Percentiles rank a stretch among this genome's conserved stretches.
Conservation (phyloP, 306 rosid genomes). For the Quercus engelmannii region DNA sequence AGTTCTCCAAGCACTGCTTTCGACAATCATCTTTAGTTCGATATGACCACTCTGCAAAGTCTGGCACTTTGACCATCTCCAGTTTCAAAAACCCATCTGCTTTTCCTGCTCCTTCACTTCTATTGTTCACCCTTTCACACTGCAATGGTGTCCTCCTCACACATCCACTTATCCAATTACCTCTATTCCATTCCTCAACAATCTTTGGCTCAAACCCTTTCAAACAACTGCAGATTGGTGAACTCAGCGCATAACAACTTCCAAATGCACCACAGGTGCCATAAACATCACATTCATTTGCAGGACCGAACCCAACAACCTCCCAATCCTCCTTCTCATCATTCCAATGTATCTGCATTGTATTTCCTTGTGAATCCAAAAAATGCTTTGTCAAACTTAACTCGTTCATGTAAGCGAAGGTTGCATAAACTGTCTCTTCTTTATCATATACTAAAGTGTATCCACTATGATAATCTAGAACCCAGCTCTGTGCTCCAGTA, state of each 20-base stretch:
- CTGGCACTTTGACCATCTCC: conserved; percentile 41
- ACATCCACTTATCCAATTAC: conserved; percentile 3
- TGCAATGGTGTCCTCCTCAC: conserved; percentile 10
- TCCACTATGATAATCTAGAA: too few species aligned
- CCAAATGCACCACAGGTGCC: conserved; percentile 24
- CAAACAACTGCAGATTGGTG: too few species aligned
- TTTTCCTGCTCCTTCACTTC: not conserved
- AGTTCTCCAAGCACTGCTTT: conserved; percentile 25
- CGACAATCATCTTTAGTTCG: conserved; percentile 1
- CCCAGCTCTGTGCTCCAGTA: too few species aligned
- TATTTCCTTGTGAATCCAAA: too few species aligned
- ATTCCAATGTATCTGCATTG: too few species aligned
- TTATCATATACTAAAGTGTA: too few species aligned
- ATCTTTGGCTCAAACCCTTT: conserved; percentile 30
- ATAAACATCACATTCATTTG: conserved; percentile 5
- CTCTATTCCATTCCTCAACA: not conserved
- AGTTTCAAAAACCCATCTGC: conserved; percentile 33
- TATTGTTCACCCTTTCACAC: conserved; percentile 21
- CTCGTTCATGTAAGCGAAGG: too few species aligned
- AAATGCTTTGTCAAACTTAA: too few species aligned
- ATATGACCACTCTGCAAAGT: conserved; percentile 6
- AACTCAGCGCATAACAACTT: not conserved
- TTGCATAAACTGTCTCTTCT: too few species aligned
- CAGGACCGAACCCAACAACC: too few species aligned
- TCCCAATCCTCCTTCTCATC: too few species aligned